A percentile compares a stretch with the other conserved stretches of the same genome.
Evolutionary conservation across 2,329 filamentous ascomycete species (phyloP).

Genomic region (Alternaria tenuissima): DNA sequence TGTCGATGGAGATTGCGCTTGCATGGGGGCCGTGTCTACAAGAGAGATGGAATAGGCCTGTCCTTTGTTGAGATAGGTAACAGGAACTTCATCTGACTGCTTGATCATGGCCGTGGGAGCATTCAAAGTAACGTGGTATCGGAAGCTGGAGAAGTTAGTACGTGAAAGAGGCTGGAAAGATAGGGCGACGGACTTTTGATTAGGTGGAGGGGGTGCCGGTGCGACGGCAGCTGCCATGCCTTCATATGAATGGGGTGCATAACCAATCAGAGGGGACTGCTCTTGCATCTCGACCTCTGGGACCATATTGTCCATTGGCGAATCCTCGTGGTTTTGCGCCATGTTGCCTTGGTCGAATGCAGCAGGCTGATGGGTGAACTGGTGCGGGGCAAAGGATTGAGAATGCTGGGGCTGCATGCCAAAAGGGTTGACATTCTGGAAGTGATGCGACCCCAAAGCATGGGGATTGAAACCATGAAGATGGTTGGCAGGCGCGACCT

Average conservation of each 20-base stretch:
- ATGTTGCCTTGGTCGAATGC: slow-evolving; percentile 75
- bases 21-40: slow-evolving; percentile 74
- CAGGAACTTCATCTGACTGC: slow-evolving; percentile 85
- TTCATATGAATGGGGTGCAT: slow-evolving; percentile 59
- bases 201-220: slow-evolving; percentile 46
- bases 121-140: slow-evolving; percentile 88
- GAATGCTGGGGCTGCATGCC: slow-evolving; percentile 57
- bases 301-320: slow-evolving; percentile 66
- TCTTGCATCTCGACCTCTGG: slow-evolving; percentile 68
- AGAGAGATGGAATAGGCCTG: slow-evolving; percentile 91
- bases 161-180: neutral
- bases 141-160: slow-evolving; percentile 67
- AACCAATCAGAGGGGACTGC: slow-evolving; percentile 67
- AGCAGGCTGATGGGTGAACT: slow-evolving; percentile 82
- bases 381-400: slow-evolving; percentile 74
- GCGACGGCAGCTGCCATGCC: slow-evolving; percentile 49
- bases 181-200: slow-evolving; percentile 56
- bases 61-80: slow-evolving; percentile 98
- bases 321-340: slow-evolving; percentile 71
- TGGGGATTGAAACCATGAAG: slow-evolving; percentile 71
- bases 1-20: slow-evolving; percentile 64
- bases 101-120: slow-evolving; percentile 97
- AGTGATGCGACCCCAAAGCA: slow-evolving; percentile 53
- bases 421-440: slow-evolving; percentile 77
- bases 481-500: slow-evolving; percentile 57